These are phyloP conservation scores for Arthroderma sp. DNA, from an alignment of 2,329 filamentous ascomycete species.

Conservation along the genomic window DNA sequence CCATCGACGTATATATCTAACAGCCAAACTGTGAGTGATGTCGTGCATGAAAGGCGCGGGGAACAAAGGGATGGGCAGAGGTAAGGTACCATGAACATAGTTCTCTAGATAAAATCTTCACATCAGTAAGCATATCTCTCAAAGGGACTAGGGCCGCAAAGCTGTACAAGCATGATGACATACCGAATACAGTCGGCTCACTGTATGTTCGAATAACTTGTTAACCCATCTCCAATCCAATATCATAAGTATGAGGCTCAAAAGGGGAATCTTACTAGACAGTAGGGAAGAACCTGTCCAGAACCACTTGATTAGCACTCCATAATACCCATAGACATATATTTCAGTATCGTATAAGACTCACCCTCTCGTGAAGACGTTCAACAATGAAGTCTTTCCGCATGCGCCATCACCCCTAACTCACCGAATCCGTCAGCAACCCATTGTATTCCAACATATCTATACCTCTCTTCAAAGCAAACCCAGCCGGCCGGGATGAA, in stretches of 20 bases:
- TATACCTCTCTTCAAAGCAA: neutral
- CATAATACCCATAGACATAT: no score
- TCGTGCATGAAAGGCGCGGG: conserved; percentile 2
- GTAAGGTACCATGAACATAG: conserved; percentile 75
- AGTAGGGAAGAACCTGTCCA: conserved; percentile 75
- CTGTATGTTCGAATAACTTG: conserved; percentile 22
- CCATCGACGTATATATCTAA: conserved; percentile 95
- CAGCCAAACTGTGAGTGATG: conserved; percentile 13
- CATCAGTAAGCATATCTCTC: conserved; percentile 1
- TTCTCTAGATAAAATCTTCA: conserved; percentile 49
- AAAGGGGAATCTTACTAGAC: conserved; percentile 52
- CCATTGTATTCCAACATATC: neutral
- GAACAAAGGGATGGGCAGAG: neutral
- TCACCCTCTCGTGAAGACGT: conserved; percentile 96
- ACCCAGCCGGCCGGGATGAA: neutral
- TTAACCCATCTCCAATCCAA: neutral
- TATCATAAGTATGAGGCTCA: conserved; percentile 12
- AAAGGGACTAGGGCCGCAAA: neutral
- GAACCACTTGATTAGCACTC: neutral
- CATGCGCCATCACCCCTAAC: conserved; percentile 83
- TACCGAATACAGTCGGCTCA: conserved; percentile 85
- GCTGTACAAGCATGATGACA: conserved; percentile 11
- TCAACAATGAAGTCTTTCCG: conserved; percentile 91
- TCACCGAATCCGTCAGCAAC: neutral
- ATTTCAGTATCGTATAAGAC: conserved; percentile 19